phyloP scores from a whole-genome alignment of 495 filamentous ascomycete species.

The Neurospora pannonica region DNA sequence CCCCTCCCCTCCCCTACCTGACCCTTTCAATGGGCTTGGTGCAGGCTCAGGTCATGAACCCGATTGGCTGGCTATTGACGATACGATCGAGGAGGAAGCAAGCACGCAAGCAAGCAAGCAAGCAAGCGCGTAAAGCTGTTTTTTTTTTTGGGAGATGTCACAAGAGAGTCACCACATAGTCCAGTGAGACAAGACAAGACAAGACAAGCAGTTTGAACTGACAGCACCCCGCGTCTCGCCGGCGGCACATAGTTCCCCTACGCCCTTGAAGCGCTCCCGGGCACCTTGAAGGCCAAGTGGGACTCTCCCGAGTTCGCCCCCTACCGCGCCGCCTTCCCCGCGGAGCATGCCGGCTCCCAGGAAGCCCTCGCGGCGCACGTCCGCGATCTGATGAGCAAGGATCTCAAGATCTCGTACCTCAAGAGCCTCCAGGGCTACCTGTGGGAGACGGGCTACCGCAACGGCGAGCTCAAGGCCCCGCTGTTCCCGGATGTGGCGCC shows the following conservation, averaged over 20 bases:
- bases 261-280: conserved; percentile 50
- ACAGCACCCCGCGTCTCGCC: neutral
- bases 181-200: neutral
- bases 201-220: neutral
- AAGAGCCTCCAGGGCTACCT: conserved; percentile 67
- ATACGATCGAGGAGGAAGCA: neutral
- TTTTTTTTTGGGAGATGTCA: neutral
- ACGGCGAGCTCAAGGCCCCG: conserved; percentile 51
- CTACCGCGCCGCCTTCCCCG: conserved; percentile 55
- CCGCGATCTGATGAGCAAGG: conserved; percentile 51
- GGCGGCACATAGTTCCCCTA: conserved; percentile 52
- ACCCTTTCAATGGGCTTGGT: neutral
- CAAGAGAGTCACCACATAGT: neutral
- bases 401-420: conserved; percentile 58
- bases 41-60: neutral
- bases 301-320: conserved; percentile 43
- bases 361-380: conserved; percentile 47
- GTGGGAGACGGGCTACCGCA: conserved; percentile 55
- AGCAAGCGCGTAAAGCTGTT: neutral
- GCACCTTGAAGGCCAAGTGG: conserved; percentile 51
- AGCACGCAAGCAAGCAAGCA: neutral
- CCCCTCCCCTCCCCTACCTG: neutral
- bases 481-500: conserved; percentile 59
- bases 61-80: neutral
- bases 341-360: conserved; percentile 40